Evolutionary conservation across 352 stramenopile species (phyloP), one percentile per base, ranked within the genome.

Genomic region (Phytophthora ramorum): DNA sequence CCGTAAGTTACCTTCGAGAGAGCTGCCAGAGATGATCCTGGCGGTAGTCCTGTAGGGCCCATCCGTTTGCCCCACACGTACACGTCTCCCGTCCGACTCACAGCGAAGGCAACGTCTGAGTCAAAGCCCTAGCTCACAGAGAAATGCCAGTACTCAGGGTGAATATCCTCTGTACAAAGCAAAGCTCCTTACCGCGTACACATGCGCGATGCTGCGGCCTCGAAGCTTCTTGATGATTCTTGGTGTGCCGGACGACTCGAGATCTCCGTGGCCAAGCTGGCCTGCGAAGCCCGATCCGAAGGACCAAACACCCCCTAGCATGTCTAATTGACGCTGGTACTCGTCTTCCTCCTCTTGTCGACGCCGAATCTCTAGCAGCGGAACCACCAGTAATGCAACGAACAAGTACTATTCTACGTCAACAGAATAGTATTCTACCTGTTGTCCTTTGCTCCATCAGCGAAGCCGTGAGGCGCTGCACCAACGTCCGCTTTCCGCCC

Each of bases 231-330:
- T 92, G 47, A 95, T 90, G n/a, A 94, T 72, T 6, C 60, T 71
- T 24, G 87, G 81, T 1, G 62, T 83, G 1, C 53, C 73, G 13
- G 54, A 86, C 13, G 84, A 90, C 38, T 91, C 75, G 8, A 92
- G 52, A 34, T 93, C 80, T 28, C 83, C 79, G 26, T 95, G 87
- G 1, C 87, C 87, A 13, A 95, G 68, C 44, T 95, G 87, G 0
- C 87, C 87, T 7, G 80, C 58, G 35, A 78, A 89, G 0, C 87
- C 87, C 0, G 85, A 92, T 6, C 87, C 87, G 62, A 93, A 95
- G 1, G 81, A 89, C 87, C 87, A 95, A 7, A 95, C 79, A 14
- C 87, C 87, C 14, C 87, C 87, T 35, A 95, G 70, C 78, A 92
- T 92, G 38, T 95, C 82, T 12, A 91, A 55, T 46, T 93, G 83